Conservation (phyloP, 1,139 yeast genomes). For the Taiozyma sp. region DNA sequence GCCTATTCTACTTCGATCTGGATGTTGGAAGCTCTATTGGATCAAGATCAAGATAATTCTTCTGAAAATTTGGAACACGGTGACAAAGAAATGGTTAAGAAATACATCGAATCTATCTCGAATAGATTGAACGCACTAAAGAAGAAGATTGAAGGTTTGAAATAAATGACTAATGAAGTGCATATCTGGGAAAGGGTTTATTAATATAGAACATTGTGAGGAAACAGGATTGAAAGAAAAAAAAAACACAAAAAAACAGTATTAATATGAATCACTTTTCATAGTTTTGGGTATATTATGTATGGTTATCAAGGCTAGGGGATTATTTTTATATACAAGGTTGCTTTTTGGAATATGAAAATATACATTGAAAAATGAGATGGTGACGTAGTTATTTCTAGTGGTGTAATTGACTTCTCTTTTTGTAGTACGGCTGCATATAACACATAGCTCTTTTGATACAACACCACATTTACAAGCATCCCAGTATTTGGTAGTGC, state of each 20-base stretch:
- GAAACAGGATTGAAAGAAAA: not conserved
- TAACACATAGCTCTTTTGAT: too few relatives aligned
- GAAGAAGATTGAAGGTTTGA: constrained; percentile 16
- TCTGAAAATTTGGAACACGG: constrained; percentile 50
- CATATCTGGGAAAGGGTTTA: not conserved
- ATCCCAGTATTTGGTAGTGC: too few relatives aligned
- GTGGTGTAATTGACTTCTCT: too few relatives aligned
- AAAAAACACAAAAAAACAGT: not conserved
- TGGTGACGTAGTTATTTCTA: too few relatives aligned
- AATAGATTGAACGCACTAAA: constrained; percentile 57
- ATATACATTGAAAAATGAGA: not conserved
- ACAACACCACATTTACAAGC: too few relatives aligned
- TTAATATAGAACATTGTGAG: not conserved
- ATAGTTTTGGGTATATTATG: not conserved
- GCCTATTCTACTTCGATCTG: constrained; percentile 90
- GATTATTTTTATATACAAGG: not conserved
- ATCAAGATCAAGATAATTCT: constrained; percentile 38
- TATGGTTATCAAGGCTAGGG: not conserved
- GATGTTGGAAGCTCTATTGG: constrained; percentile 88
- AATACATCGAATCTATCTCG: constrained; percentile 71
- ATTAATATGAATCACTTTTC: not conserved
- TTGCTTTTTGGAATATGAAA: not conserved
- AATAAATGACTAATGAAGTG: not conserved
- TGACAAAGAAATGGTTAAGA: constrained; percentile 71
- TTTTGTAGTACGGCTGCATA: too few relatives aligned